Percentiles rank a stretch among this genome's conserved stretches.
phyloP scores from a whole-genome alignment of 306 rosid species.

The Senna siamea region DNA sequence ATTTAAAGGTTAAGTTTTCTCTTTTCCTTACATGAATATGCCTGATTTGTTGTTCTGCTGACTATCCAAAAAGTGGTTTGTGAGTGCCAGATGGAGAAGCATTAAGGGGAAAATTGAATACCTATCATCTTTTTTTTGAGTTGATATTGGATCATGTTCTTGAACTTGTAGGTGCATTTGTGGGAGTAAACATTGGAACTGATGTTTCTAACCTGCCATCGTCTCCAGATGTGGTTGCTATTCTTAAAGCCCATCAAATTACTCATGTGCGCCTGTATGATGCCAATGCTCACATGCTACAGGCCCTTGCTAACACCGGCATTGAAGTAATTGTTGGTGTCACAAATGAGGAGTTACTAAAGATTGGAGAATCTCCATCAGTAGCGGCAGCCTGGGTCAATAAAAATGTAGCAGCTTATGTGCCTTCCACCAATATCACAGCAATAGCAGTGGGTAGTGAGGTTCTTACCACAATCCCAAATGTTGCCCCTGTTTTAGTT shows the following conservation, averaged over 20 bases:
- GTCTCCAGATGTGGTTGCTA: slow-evolving; percentile 60
- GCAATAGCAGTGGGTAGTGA: slow-evolving; percentile 90
- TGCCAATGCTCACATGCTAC: slow-evolving; percentile 74
- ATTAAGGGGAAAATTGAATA: slow-evolving; percentile 14
- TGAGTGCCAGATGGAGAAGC: slow-evolving; percentile 20
- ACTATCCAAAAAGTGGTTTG: neutral
- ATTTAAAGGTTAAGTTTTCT: slow-evolving; percentile 11
- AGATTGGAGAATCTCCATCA: slow-evolving; percentile 77
- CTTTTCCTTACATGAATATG: slow-evolving; percentile 5
- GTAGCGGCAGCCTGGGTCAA: slow-evolving; percentile 84
- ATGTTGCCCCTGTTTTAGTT: slow-evolving; percentile 75
- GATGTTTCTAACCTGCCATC: slow-evolving; percentile 76
- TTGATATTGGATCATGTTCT: slow-evolving; percentile 37
- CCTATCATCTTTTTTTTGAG: slow-evolving; percentile 27
- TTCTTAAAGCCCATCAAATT: slow-evolving; percentile 75
- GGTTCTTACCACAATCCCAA: slow-evolving; percentile 76
- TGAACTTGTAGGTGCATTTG: slow-evolving; percentile 77
- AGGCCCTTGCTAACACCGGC: slow-evolving; percentile 72
- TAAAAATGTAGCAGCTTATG: slow-evolving; percentile 76
- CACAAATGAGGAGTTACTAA: slow-evolving; percentile 70
- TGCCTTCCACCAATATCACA: slow-evolving; percentile 86
- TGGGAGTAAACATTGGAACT: slow-evolving; percentile 86
- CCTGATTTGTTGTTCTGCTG: slow-evolving; percentile 6
- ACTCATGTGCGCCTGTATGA: slow-evolving; percentile 76
- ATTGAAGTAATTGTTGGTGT: slow-evolving; percentile 83